Conservation (phyloP, 228 moss, liverwort and hornwort species). For the Sphagnum fallax region DNA sequence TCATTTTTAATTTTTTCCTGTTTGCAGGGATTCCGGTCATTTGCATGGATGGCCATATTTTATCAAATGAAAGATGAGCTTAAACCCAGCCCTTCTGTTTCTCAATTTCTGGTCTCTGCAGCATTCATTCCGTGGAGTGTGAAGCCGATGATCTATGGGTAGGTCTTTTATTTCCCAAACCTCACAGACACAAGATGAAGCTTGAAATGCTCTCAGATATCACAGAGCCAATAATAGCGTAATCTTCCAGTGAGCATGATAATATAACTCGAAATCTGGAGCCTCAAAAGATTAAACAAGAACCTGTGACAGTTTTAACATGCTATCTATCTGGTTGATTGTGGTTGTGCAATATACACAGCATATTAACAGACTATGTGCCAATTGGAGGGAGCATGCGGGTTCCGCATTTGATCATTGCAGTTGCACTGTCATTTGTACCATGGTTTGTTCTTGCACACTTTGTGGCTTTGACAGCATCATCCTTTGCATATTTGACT, state of each 20-base stretch:
- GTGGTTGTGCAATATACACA: not conserved
- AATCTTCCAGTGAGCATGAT: too few relatives aligned
- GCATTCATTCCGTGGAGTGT: slow-evolving; percentile 8
- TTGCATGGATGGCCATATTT: slow-evolving; percentile 9
- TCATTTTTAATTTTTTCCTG: not conserved
- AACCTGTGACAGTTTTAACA: too few relatives aligned
- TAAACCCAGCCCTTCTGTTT: slow-evolving; percentile 3
- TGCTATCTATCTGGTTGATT: too few relatives aligned
- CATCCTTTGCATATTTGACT: slow-evolving; percentile 16
- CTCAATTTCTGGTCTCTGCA: slow-evolving; percentile 16
- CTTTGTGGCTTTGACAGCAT: slow-evolving; percentile 5
- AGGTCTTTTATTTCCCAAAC: not conserved
- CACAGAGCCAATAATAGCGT: too few relatives aligned
- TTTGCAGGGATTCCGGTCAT: slow-evolving; percentile 12
- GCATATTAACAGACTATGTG: slow-evolving; percentile 3
- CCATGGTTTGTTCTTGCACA: slow-evolving; percentile 12
- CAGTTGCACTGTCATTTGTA: slow-evolving; percentile 15
- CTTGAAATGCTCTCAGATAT: too few relatives aligned
- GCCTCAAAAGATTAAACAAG: too few relatives aligned
- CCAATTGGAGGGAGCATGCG: slow-evolving; percentile 2
- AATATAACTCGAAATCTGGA: too few relatives aligned
- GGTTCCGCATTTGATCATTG: slow-evolving; percentile 1
- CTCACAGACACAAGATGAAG: too few relatives aligned
- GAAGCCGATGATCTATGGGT: slow-evolving; percentile 4
- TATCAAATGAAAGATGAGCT: slow-evolving; percentile 10